These are phyloP conservation scores for Tylopilus intermedius DNA, from an alignment of 768 basidiomycete species.

Conservation along the genomic window DNA sequence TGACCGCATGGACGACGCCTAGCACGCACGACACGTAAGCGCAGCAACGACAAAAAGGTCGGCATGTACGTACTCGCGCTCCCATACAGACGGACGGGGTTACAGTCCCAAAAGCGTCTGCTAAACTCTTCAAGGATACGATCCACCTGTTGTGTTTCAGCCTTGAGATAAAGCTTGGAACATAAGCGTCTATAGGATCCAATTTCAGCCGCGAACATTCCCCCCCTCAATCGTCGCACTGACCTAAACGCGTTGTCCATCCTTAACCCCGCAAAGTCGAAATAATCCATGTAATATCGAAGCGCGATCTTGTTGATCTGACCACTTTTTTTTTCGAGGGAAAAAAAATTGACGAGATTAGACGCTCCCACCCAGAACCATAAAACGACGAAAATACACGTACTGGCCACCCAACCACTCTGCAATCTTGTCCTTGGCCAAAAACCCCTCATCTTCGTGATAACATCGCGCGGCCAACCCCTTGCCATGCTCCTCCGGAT, in stretches of 20 bases:
- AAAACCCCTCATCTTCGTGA: conserved; percentile 79
- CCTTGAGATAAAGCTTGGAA: conserved; percentile 88
- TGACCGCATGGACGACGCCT: too few species aligned
- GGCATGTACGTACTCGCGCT: conserved; percentile 62
- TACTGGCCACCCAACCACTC: conserved; percentile 93
- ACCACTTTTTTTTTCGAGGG: conserved; percentile 42
- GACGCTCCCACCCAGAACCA: not conserved
- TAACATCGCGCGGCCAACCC: conserved; percentile 76
- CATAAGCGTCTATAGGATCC: conserved; percentile 63
- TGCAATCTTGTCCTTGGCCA: conserved; percentile 83
- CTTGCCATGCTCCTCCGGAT: conserved; percentile 60
- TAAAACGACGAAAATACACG: conserved; percentile 35
- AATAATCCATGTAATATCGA: conserved; percentile 78
- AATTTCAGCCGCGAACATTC: not conserved
- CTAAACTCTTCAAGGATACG: conserved; percentile 92
- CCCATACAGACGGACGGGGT: conserved; percentile 74
- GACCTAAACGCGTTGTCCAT: conserved; percentile 90
- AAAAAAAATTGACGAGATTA: not conserved
- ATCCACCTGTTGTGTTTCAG: conserved; percentile 96
- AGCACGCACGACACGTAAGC: too few species aligned
- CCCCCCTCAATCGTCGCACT: conserved; percentile 8
- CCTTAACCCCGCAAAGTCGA: conserved; percentile 79
- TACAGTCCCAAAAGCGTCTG: conserved; percentile 87
- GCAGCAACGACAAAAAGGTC: not conserved
- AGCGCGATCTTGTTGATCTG: conserved; percentile 71